Evolutionary conservation across 495 filamentous ascomycete species (phyloP), one percentile per base, ranked within the genome.

Genomic region (Oleoguttula mirabilis): DNA sequence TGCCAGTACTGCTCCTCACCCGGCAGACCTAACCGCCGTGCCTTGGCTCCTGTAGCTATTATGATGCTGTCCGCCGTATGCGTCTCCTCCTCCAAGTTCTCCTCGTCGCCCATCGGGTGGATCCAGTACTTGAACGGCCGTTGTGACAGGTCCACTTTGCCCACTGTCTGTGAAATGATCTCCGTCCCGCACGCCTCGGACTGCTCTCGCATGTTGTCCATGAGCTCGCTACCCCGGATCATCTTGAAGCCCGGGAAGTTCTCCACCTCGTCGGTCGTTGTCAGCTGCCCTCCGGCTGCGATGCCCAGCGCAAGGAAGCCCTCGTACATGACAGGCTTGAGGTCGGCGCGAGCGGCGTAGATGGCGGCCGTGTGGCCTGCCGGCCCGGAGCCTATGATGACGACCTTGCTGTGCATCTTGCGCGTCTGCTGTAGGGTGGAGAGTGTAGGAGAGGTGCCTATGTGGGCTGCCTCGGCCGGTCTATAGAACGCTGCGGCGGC

Each of bases 281-380:
- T 98, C 42, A 98, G 68, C 69, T 98, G 90, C 23, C 90, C 90
- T 55, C 90, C 90, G 36, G 90, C 81, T 4, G 90, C 90, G 60
- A 92, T 90, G 54, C 90, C 90, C 55, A 94, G 92, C 50, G 90
- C 90, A 46, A 98, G 79, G 71, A 96, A 93, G 46, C 90, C 90
- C 68, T 98, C 90, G 57, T 96, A 98, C 42, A 98, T 68, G 45
- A 94, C 82, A 27, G 90, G 81, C 59, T 82, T 80, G 50, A 98
- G 16, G 32, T 35, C 86, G 48, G 88, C 88, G 57, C 88, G 82
- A 21, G 87, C 81, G 43, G 94, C 79, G 62, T 96, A 96, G 58
- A 96, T 75, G 50, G 88, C 88, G 43, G 90, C 90, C 27, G 88
- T 95, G 69, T 96, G 88, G 58, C 86, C 88, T 52, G 85, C 88